Conservation (phyloP, 495 filamentous ascomycete genomes). For the Xylaria intraflava region DNA sequence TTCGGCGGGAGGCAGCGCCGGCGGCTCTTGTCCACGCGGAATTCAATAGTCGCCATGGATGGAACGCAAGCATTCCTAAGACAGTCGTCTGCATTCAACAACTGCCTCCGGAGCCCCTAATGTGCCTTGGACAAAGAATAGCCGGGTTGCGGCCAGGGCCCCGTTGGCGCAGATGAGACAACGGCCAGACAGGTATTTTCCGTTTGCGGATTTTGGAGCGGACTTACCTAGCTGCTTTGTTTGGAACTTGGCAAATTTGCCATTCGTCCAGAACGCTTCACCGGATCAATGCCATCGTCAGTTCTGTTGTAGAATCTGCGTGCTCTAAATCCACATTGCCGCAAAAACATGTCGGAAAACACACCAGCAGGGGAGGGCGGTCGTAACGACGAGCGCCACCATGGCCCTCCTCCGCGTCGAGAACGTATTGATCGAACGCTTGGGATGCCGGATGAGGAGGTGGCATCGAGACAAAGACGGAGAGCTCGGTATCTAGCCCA, state of each 20-base stretch:
- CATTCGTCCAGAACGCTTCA: not conserved
- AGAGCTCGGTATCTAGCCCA: conserved; percentile 8
- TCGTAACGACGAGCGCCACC: not conserved
- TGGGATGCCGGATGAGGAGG: conserved; percentile 23
- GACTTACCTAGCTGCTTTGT: conserved; percentile 14
- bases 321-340: not conserved
- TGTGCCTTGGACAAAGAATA: conserved; percentile 27
- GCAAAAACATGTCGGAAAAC: not conserved
- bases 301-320: not conserved
- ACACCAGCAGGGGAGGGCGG: not conserved
- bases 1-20: not conserved
- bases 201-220: conserved; percentile 19
- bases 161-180: conserved; percentile 17
- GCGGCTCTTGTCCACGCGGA: conserved; percentile 18
- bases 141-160: not conserved
- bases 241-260: not conserved
- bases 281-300: not conserved
- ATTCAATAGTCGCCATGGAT: conserved; percentile 11
- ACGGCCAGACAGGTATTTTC: conserved; percentile 10
- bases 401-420: not conserved
- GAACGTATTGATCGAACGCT: conserved; percentile 6
- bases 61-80: conserved; percentile 21
- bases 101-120: conserved; percentile 5
- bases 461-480: conserved; percentile 14
- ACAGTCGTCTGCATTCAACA: conserved; percentile 6